These are phyloP conservation scores for Aureobasidium sp. DNA, from an alignment of 2,329 filamentous ascomycete species.

Conservation along the genomic window DNA sequence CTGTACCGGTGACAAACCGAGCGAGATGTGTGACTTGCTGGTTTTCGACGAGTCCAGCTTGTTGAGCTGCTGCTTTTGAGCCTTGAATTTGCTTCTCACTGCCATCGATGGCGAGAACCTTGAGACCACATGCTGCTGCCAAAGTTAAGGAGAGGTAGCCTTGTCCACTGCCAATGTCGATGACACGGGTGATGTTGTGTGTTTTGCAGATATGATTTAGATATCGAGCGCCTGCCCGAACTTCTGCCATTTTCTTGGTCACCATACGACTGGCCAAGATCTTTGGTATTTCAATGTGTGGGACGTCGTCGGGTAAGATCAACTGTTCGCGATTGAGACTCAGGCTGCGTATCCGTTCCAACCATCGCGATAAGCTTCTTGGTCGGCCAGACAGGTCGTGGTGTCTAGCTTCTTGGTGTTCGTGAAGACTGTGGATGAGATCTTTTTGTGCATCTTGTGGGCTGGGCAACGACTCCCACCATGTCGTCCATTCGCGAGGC, in stretches of 20 bases:
- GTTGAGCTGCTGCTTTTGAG: conserved; percentile 15
- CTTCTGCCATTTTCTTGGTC: conserved; percentile 19
- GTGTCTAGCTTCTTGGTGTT: neutral
- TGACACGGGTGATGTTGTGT: conserved; percentile 11
- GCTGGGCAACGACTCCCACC: conserved; percentile 12
- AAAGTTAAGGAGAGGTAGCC: conserved; percentile 17
- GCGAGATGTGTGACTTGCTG: conserved; percentile 15
- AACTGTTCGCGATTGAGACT: conserved; percentile 16
- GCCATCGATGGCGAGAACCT: conserved; percentile 18
- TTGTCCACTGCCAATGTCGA: conserved; percentile 19
- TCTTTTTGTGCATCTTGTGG: conserved; percentile 17
- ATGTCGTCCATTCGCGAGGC: conserved; percentile 17
- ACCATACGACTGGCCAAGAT: conserved; percentile 14
- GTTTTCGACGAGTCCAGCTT: conserved; percentile 16
- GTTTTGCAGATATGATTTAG: conserved; percentile 17
- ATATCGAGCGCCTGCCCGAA: conserved; percentile 14
- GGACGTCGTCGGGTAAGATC: neutral
- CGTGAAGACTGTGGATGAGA: conserved; percentile 16
- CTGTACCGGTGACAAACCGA: conserved; percentile 13
- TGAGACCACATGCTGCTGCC: conserved; percentile 13
- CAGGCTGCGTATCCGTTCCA: conserved; percentile 14
- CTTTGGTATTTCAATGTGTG: conserved; percentile 10
- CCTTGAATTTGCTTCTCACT: conserved; percentile 17
- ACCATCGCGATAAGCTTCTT: conserved; percentile 12
- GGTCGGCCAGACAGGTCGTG: conserved; percentile 10